Base-by-base conservation (phyloP, 352 stramenopile species). In the Poterioochromonas sp. region DNA sequence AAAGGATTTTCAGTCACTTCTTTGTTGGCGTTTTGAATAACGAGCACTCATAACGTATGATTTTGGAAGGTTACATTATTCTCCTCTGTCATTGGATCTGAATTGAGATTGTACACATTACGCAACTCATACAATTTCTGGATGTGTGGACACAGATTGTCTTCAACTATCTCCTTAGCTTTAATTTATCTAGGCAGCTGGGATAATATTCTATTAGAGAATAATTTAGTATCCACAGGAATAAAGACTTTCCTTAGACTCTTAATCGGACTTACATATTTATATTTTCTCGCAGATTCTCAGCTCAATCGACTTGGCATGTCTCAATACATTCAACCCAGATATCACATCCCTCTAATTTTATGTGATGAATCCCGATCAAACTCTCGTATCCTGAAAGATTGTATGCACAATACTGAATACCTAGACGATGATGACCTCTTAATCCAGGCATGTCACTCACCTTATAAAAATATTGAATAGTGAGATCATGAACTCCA, bases 181-280 rank as follows among this genome's bases (percentile, higher is more conserved):
- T n/a, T n/a, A n/a, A n/a, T n/a, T n/a, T n/a, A n/a, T n/a, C n/a
- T n/a, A n/a, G n/a, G n/a, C n/a, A n/a, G n/a, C n/a, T n/a, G n/a
- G n/a, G n/a, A n/a, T n/a, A n/a, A n/a, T n/a, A n/a, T n/a, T n/a
- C n/a, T n/a, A n/a, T n/a, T n/a, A n/a, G n/a, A n/a, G n/a, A n/a
- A n/a, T n/a, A n/a, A n/a, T n/a, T n/a, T n/a, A n/a, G n/a, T 58
- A 58, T 26, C 26, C 26, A 15, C 47, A 58, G 15, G 15, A 58
- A 58, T 58, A 58, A 58, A 58, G 15, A 58, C 47, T 58, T 58
- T 58, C 47, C 47, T 58, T 58, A 58, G 15, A 58, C 26, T 58
- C 47, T 58, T 58, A 26, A 58, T 58, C 47, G 47, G 47, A 58
- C 47, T 58, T 26, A 58, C 47, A 58, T 58, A 15, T 26, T 26